These are phyloP conservation scores for Sporothrix humicola DNA, from an alignment of 2,329 filamentous ascomycete genomes.

Conservation along the genomic window DNA sequence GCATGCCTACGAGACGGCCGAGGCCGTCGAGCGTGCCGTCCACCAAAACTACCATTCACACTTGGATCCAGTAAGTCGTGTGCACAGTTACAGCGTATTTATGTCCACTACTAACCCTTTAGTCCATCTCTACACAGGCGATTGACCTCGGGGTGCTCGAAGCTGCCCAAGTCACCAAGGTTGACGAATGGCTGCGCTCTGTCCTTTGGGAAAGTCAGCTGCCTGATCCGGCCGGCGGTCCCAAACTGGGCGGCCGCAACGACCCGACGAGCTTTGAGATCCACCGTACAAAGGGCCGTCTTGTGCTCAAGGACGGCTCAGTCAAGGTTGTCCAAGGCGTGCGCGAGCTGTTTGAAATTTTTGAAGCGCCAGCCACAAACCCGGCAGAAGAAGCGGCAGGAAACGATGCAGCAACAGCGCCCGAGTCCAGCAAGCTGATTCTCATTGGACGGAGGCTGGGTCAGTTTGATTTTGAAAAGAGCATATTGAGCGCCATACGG, in stretches of 20 bases:
- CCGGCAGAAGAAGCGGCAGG: constrained; percentile 40
- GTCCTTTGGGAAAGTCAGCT: constrained; percentile 81
- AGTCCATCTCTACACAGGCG: constrained; percentile 85
- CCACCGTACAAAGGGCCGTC: constrained; percentile 83
- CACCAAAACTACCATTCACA: constrained; percentile 79
- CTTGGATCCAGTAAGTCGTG: constrained; percentile 72
- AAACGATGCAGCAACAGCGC: constrained; percentile 27
- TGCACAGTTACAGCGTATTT: not conserved
- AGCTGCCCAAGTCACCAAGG: constrained; percentile 60
- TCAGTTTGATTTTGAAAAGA: constrained; percentile 58
- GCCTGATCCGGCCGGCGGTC: constrained; percentile 47
- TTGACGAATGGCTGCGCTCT: constrained; percentile 83
- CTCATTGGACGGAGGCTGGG: constrained; percentile 65
- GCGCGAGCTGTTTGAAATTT: constrained; percentile 89
- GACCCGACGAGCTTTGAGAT: constrained; percentile 68
- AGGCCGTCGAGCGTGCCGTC: constrained; percentile 69
- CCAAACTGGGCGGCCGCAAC: constrained; percentile 24
- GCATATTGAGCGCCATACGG: constrained; percentile 38
- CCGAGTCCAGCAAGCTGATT: constrained; percentile 62
- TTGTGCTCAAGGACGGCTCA: constrained; percentile 68
- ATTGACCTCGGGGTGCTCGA: constrained; percentile 69
- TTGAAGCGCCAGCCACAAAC: constrained; percentile 60
- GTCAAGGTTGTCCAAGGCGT: constrained; percentile 88
- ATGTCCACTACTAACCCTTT: not conserved
- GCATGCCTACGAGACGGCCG: constrained; percentile 87